Evolutionary conservation across 2,329 filamentous ascomycete species (phyloP).

Genomic region (Dothiorella sarmentorum): DNA sequence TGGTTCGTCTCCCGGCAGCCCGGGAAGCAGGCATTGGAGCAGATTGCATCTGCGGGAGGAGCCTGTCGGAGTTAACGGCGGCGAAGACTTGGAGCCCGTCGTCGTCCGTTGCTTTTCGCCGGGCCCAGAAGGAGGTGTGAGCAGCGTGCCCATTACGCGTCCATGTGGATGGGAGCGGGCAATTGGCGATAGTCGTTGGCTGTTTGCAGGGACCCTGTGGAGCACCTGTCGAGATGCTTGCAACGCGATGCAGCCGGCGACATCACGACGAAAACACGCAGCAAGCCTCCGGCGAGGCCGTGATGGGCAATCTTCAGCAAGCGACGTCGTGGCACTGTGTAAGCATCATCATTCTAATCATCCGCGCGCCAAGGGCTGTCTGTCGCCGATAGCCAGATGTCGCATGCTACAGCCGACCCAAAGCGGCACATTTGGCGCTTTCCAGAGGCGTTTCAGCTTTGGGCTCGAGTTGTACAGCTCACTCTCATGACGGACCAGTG

Average conservation of each 20-base stretch:
- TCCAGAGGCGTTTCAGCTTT: slow-evolving; percentile 2
- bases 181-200: background rate
- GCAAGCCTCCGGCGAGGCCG: background rate
- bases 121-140: background rate
- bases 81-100: background rate
- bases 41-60: slow-evolving; percentile 4
- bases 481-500: background rate
- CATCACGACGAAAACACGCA: slow-evolving; percentile 8
- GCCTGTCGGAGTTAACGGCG: slow-evolving; percentile 5
- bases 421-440: slow-evolving; percentile 14
- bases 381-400: background rate
- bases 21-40: slow-evolving; percentile 1
- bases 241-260: background rate
- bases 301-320: slow-evolving; percentile 6
- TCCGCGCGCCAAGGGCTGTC: background rate
- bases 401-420: background rate
- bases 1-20: slow-evolving; percentile 1
- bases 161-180: background rate
- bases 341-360: slow-evolving; percentile 1
- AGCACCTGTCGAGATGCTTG: background rate
- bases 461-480: background rate
- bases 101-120: background rate
- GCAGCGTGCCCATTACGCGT: background rate
- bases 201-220: background rate
- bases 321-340: background rate